phyloP scores from a whole-genome alignment of 805 yeast species.

The Teunomyces pallodes region DNA sequence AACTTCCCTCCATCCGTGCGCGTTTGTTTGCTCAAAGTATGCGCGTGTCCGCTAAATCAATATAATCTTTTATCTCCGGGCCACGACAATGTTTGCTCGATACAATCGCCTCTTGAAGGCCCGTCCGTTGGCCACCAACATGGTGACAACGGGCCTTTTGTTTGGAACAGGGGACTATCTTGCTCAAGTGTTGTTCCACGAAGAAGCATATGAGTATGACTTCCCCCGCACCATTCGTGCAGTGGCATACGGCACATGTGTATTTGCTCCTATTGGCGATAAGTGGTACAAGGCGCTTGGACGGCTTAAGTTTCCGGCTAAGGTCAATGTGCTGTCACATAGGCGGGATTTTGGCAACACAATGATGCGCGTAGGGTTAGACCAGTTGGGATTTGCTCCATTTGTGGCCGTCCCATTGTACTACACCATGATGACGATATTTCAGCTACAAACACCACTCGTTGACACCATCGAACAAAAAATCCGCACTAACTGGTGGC shows the following conservation, averaged over 20 bases:
- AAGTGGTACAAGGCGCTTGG: constrained; percentile 61
- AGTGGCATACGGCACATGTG: constrained; percentile 62
- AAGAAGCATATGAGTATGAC: constrained; percentile 39
- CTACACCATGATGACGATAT: constrained; percentile 59
- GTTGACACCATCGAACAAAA: constrained; percentile 39
- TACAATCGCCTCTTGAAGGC: constrained; percentile 25
- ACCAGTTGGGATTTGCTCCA: constrained; percentile 79
- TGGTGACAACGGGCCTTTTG: constrained; percentile 48
- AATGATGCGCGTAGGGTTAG: constrained; percentile 54
- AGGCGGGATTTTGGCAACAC: constrained; percentile 15
- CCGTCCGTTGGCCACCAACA: constrained; percentile 46
- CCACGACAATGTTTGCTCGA: constrained; percentile 14
- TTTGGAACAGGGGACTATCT: constrained; percentile 75
- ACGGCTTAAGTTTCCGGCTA: background rate
- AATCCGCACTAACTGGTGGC: constrained; percentile 54
- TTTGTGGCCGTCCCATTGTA: constrained; percentile 67
- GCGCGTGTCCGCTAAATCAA: too few relatives aligned
- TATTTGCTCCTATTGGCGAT: constrained; percentile 75
- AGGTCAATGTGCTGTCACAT: background rate
- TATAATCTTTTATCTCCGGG: too few relatives aligned
- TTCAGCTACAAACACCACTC: constrained; percentile 52
- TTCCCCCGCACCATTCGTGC: constrained; percentile 59
- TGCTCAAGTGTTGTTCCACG: constrained; percentile 60
- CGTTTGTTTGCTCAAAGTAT: too few relatives aligned
- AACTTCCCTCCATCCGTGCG: too few relatives aligned